phyloP scores from a whole-genome alignment of 2,329 filamentous ascomycete species.

The Trichoderma arundinaceum region DNA sequence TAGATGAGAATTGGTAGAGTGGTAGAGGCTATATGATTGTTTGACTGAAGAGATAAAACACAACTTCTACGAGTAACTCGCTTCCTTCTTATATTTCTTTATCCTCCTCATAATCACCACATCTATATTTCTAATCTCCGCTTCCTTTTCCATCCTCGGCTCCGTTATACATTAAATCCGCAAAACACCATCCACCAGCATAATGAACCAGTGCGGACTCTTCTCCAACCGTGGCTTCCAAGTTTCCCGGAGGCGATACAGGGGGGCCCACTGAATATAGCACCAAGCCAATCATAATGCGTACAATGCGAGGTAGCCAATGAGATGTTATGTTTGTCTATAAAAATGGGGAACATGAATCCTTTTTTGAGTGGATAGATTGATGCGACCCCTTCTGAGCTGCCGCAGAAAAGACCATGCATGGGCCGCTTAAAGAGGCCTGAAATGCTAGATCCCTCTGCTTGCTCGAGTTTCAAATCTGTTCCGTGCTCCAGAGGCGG shows the following conservation, averaged over 20 bases:
- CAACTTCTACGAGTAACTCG: not conserved
- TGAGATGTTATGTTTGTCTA: not conserved
- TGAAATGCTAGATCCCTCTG: not conserved
- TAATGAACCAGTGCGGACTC: not conserved
- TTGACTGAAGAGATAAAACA: not conserved
- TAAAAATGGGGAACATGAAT: not conserved
- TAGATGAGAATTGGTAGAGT: too few species aligned
- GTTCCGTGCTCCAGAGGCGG: too few species aligned
- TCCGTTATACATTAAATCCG: conserved; percentile 25
- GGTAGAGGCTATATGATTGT: not conserved
- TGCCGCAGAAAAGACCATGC: not conserved
- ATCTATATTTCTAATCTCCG: conserved; percentile 4
- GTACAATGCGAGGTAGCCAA: conserved; percentile 13
- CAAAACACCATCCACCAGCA: not conserved
- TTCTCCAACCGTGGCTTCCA: not conserved
- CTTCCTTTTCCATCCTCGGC: not conserved
- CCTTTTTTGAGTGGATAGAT: not conserved
- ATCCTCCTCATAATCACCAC: not conserved
- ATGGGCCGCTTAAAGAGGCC: too few species aligned
- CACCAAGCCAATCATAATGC: not conserved
- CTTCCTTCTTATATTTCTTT: conserved; percentile 1
- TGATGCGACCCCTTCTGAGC: not conserved
- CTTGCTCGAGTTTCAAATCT: not conserved
- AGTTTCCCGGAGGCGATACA: not conserved
- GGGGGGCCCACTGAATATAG: not conserved